These are phyloP conservation scores for Paramecium primaurelia DNA, from an alignment of 73 alveolate species.

Conservation along the genomic window DNA sequence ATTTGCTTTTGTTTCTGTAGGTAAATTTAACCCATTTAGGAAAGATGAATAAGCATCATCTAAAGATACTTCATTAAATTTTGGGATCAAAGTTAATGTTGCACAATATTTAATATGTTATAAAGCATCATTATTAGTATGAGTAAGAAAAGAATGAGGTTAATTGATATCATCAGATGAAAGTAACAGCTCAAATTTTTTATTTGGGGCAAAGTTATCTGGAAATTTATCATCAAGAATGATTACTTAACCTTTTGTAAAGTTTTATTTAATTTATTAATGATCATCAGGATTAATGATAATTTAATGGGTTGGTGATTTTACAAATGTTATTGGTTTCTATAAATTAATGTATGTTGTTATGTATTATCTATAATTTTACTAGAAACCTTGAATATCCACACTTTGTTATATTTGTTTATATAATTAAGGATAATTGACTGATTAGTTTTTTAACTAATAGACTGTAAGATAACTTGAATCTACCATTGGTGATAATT, in stretches of 20 bases:
- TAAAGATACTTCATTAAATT: neutral
- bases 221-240: neutral
- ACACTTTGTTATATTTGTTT: neutral
- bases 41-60: neutral
- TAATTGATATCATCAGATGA: neutral
- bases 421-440: neutral
- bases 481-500: neutral
- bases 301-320: neutral
- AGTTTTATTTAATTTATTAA: neutral
- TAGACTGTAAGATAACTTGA: constrained; percentile 60
- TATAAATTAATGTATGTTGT: neutral
- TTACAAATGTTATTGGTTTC: neutral
- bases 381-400: too few relatives aligned
- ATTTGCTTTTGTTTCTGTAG: neutral
- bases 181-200: too few relatives aligned
- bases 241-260: neutral
- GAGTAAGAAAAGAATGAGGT: neutral
- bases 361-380: neutral
- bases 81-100: constrained; percentile 35
- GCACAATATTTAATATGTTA: neutral
- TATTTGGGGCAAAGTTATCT: neutral
- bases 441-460: neutral
- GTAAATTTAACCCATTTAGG: neutral
- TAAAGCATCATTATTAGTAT: neutral
- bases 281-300: constrained; percentile 39